Base-by-base conservation (phyloP, 495 filamentous ascomycete species). In the Trichoderma orchidacearum region DNA sequence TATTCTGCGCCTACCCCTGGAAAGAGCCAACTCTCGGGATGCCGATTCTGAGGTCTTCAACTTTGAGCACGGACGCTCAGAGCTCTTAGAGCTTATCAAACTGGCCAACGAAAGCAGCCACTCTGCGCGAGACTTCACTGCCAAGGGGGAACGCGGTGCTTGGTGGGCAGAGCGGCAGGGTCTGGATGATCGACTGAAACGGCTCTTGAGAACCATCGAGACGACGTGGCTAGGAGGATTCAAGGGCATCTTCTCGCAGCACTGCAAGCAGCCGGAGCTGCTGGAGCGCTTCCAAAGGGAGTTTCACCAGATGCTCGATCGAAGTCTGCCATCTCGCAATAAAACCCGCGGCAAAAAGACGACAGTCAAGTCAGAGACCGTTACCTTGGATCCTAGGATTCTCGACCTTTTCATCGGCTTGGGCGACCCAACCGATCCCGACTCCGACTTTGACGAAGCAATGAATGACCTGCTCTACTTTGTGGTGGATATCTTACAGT, bases 211-310 rank as follows among this genome's bases (percentile, higher is more conserved):
- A 27, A 92, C 87, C 57, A 89, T 98, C 36, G 92, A 97, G 63
- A 83, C 85, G 53, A 81, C 92, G 34, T 98, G 93, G 93, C 82
- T 98, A 23, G 92, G 92, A 36, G 93, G 93, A 0, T 98, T 97
- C 72, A 80, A 82, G 29, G 89, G 90, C 21, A 83, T 98, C 0
- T 94, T 98, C 66, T 91, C 87, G 5, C 85, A 86, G 38, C 78
- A 86, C 36, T 59, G 71, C 18, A 76, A 78, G 28, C 74, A 82
- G 30, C 67, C 75, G 4, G 75, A 83, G 48, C 74, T 86, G 3
- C 66, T 96, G 18, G 78, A 79, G 17, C 77, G 79, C 18, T 97
- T 98, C 62, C 81, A 86, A 28, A 79, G 72, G 61, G 79, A 79
- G 0, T 93, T 98, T 61, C 76, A 93, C 38, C 77, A 72, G n/a